Base-by-base conservation (phyloP, 768 basidiomycete genomes). In the Cystofilobasidium bisporidii region DNA sequence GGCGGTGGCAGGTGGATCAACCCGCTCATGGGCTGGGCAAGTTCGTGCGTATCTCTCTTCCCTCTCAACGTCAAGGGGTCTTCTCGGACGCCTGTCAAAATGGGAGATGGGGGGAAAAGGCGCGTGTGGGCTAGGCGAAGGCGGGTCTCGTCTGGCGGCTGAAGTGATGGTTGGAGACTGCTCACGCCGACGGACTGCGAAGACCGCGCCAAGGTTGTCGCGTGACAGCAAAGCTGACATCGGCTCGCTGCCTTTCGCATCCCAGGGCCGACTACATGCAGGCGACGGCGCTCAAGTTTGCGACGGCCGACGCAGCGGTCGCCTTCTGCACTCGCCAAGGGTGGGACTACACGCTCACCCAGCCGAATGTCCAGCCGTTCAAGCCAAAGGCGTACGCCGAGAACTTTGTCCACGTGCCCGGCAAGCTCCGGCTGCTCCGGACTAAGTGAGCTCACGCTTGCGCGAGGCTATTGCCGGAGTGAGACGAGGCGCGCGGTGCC, bases 1-100 rank as follows among this genome's bases (percentile, higher is more conserved):
- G 91, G 93, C 40, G 86, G 83, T 33, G 91, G 89, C 17, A 83
- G 94, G 61, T 99, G 94, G 94, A 92, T 97, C 82, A 99, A 98
- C 75, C 90, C 91, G 5, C 77, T 99, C 72, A 99, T 98, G 90
- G 94, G 94, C 53, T 99, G 84, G 81, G 93, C 92, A 0, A 89
- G 87, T 80, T 91, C 91, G 88, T 93, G 76, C 78, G 88, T 82
- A 14, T 24, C 14, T 9, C 18, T 30, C 32, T 32, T 15, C 4
- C 38, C 41, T 26, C 28, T 28, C 18, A 17, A 14, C 38, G 24
- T 30, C 12, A 14, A 26, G 38, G 3, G 17, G 30, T 32, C 47
- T 24, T 32, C 1, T 22, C 28, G 12, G 24, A 18, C 33, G n/a
- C 2, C 38, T 38, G 58, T 22, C 9, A 17, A 36, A 6, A 5